Conservation (phyloP, 2,329 filamentous ascomycete species). For the Daldinia sp. region DNA sequence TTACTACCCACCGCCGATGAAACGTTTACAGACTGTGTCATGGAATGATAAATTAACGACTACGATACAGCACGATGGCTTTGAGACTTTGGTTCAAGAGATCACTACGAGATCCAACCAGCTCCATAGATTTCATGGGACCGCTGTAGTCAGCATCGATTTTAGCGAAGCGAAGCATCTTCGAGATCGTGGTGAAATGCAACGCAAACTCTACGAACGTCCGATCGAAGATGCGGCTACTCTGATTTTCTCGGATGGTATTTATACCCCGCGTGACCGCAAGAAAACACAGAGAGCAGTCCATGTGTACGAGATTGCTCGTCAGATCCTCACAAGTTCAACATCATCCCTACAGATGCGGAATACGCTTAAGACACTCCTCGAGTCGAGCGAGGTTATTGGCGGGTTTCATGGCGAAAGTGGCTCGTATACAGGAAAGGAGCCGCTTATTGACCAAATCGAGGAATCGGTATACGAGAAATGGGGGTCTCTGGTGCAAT, state of each 20-base stretch:
- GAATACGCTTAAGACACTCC: conserved; percentile 11
- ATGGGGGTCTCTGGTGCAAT: conserved; percentile 44
- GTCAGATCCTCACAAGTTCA: conserved; percentile 29
- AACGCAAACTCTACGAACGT: conserved; percentile 37
- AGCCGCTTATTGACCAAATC: conserved; percentile 40
- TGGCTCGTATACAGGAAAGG: background rate
- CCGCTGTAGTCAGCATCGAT: background rate
- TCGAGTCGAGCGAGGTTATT: conserved; percentile 43
- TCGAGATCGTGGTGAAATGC: conserved; percentile 29
- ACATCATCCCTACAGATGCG: conserved; percentile 16
- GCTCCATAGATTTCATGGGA: conserved; percentile 38
- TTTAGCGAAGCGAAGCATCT: conserved; percentile 22
- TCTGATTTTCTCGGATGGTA: conserved; percentile 14
- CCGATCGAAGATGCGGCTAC: background rate
- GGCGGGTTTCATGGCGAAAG: conserved; percentile 42
- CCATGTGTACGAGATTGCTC: conserved; percentile 33
- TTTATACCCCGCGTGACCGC: conserved; percentile 40
- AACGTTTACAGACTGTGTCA: conserved; percentile 46
- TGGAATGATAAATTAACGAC: conserved; percentile 50
- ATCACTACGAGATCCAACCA: conserved; percentile 46
- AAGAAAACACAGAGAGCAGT: conserved; percentile 1
- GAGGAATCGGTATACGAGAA: conserved; percentile 42
- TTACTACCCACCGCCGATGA: conserved; percentile 50
- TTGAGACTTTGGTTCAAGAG: conserved; percentile 41
- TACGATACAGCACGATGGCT: conserved; percentile 52